Conservation (phyloP, 2,329 filamentous ascomycete species). For the Conoideocrella luteorostrata region DNA sequence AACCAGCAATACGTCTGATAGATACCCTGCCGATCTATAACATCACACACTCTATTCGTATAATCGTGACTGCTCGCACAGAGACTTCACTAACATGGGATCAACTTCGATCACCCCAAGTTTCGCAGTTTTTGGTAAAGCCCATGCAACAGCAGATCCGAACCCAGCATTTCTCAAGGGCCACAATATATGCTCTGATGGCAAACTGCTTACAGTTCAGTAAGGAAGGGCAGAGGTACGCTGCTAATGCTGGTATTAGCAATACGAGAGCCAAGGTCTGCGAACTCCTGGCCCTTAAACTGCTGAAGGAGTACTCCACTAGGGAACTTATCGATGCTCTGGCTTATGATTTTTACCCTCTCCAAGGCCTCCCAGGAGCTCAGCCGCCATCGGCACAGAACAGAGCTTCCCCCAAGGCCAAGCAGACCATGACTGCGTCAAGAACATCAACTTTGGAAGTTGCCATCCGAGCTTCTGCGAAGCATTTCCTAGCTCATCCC, state of each 20-base stretch:
- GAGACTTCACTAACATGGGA: constrained; percentile 94
- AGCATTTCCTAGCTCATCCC: constrained; percentile 86
- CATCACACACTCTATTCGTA: constrained; percentile 82
- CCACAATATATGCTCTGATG: constrained; percentile 83
- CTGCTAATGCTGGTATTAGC: constrained; percentile 77
- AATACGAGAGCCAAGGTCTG: constrained; percentile 82
- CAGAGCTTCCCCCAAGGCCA: constrained; percentile 31
- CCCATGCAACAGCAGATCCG: constrained; percentile 89
- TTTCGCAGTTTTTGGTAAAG: constrained; percentile 92
- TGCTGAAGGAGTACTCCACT: constrained; percentile 84
- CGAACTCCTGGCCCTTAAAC: constrained; percentile 81
- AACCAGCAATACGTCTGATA: constrained; percentile 26
- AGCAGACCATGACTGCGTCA: constrained; percentile 51
- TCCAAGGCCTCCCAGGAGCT: constrained; percentile 65
- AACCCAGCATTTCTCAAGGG: constrained; percentile 74
- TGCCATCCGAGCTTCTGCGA: constrained; percentile 85
- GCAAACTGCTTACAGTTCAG: constrained; percentile 90
- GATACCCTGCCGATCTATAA: constrained; percentile 85
- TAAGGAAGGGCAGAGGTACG: constrained; percentile 77
- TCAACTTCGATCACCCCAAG: constrained; percentile 88
- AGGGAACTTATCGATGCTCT: constrained; percentile 88
- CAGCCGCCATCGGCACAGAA: constrained; percentile 29
- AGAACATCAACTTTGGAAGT: constrained; percentile 88
- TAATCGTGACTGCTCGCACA: constrained; percentile 75
- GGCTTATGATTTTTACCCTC: constrained; percentile 89